phyloP scores from a whole-genome alignment of 805 yeast species.

The Maudiozyma saulgeensis region DNA sequence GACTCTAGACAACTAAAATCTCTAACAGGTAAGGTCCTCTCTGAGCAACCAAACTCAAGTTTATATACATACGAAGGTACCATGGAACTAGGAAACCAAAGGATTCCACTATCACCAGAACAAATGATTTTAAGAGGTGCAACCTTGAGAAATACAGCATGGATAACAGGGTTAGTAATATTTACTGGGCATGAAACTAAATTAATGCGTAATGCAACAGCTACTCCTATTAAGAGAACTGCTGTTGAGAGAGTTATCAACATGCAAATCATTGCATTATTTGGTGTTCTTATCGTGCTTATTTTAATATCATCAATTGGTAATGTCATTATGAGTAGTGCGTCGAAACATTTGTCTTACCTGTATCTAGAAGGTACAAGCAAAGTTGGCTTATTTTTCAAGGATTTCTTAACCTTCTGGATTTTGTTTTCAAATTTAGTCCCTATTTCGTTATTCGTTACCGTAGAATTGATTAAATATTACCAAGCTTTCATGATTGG shows the following conservation, averaged over 20 bases:
- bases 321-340: slow-evolving; percentile 62
- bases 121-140: slow-evolving; percentile 93
- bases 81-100: slow-evolving; percentile 41
- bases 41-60: slow-evolving; percentile 92
- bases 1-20: slow-evolving; percentile 50
- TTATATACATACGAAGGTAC: slow-evolving; percentile 94
- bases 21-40: slow-evolving; percentile 51
- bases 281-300: slow-evolving; percentile 65
- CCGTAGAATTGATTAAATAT: slow-evolving; percentile 90
- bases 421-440: slow-evolving; percentile 90
- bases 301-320: slow-evolving; percentile 81
- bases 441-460: slow-evolving; percentile 94
- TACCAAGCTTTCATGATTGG: slow-evolving; percentile 92
- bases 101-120: slow-evolving; percentile 75
- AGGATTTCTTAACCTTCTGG: slow-evolving; percentile 89
- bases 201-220: slow-evolving; percentile 96
- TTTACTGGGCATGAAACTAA: slow-evolving; percentile 98
- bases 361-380: slow-evolving; percentile 59
- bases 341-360: slow-evolving; percentile 48
- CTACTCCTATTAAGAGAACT: slow-evolving; percentile 94
- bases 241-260: slow-evolving; percentile 95
- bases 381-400: slow-evolving; percentile 64
- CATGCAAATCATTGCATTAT: slow-evolving; percentile 80
- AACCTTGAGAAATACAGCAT: slow-evolving; percentile 82
- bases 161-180: slow-evolving; percentile 89